Conservation (phyloP, 345 rosid species). For the Pistacia vera region DNA sequence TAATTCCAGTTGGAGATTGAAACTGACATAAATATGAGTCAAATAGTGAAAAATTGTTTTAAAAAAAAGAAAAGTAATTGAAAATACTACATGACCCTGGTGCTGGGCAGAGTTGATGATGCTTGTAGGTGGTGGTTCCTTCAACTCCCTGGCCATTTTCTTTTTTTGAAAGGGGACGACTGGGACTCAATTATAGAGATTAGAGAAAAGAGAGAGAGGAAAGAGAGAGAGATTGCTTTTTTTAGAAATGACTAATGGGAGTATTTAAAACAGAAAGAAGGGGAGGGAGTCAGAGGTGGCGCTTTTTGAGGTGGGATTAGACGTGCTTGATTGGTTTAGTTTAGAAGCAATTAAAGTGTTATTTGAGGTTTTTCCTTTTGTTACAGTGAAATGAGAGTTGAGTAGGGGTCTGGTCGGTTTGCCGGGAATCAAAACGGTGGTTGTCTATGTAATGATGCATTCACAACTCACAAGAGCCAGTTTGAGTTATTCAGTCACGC, state of each 20-base stretch:
- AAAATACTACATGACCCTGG: constrained; percentile 1
- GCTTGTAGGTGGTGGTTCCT: constrained; percentile 7
- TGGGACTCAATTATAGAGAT: constrained; percentile 19
- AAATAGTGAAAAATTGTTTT: constrained; percentile 8
- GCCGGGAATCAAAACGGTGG: neutral
- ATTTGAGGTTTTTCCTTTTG: neutral
- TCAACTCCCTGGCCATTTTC: constrained; percentile 23
- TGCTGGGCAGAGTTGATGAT: constrained; percentile 28
- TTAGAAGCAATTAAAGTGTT: neutral
- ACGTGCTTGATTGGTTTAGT: neutral
- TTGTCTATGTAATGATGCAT: neutral
- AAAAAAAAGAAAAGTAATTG: neutral
- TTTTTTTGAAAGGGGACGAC: neutral
- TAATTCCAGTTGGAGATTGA: neutral
- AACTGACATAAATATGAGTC: neutral
- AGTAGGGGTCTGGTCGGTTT: neutral
- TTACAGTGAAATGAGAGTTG: neutral
- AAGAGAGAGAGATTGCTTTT: neutral
- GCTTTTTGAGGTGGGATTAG: constrained; percentile 7
- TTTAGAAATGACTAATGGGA: neutral
- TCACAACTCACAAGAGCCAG: neutral
- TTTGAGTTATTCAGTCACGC: neutral
- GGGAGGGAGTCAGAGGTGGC: neutral
- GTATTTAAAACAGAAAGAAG: neutral
- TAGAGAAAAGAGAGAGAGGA: neutral